Percentiles rank a stretch among this genome's conserved stretches.
Conservation (phyloP, 192 early-diverging fungal species). For the Podila minutissima region DNA sequence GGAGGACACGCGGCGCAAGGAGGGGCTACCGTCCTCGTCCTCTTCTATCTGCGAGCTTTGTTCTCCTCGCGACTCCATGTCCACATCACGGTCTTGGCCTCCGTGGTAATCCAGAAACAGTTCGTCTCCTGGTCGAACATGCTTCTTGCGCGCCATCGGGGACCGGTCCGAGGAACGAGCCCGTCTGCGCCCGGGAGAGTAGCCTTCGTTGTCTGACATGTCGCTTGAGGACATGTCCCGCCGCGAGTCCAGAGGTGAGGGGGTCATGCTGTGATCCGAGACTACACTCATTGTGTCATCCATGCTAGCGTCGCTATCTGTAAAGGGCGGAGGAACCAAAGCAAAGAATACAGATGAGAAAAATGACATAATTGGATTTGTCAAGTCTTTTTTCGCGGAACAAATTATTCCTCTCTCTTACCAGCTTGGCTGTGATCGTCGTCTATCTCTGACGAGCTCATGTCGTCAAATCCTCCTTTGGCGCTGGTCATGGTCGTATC, state of each 20-base stretch:
- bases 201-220: conserved; percentile 43
- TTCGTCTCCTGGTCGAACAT: conserved; percentile 34
- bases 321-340: not conserved
- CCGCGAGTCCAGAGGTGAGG: conserved; percentile 16
- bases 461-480: conserved; percentile 7
- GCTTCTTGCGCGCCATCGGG: conserved; percentile 10
- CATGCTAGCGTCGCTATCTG: conserved; percentile 41
- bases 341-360: not conserved
- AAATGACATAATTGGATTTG: not conserved
- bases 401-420: not conserved
- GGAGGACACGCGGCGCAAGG: conserved; percentile 11
- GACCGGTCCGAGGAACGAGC: not conserved
- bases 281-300: conserved; percentile 36
- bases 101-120: conserved; percentile 15
- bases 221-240: conserved; percentile 23
- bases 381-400: no score
- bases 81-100: not conserved
- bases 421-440: conserved; percentile 15
- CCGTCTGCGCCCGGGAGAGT: conserved; percentile 18
- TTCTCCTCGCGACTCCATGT: conserved; percentile 8
- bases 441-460: conserved; percentile 1
- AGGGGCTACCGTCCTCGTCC: conserved; percentile 5
- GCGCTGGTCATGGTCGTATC: not conserved
- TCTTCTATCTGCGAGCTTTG: conserved; percentile 21
- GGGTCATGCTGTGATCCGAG: conserved; percentile 19